phyloP scores from a whole-genome alignment of 139 green algal genomes.

The Chlamydomonas sp. region DNA sequence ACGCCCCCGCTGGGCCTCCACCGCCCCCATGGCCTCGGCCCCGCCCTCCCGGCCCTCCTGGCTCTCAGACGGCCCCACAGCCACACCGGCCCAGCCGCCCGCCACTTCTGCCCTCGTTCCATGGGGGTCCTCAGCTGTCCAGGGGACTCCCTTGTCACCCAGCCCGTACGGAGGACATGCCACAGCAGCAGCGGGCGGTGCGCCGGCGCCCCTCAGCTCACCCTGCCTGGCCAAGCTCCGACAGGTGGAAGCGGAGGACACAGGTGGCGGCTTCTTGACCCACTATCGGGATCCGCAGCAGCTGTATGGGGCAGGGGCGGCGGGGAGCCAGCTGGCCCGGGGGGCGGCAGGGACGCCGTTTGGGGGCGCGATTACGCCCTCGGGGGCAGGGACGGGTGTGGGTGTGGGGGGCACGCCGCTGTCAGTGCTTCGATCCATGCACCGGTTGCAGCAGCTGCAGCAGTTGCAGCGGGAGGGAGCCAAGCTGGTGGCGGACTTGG shows the following conservation, averaged over 20 bases:
- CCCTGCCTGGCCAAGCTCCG: not conserved
- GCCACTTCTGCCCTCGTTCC: no score
- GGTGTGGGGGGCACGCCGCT: not conserved
- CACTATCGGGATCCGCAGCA: conserved; percentile 14
- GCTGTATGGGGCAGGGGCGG: not conserved
- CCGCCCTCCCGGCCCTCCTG: no score
- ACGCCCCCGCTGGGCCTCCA: no score
- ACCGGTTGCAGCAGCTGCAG: conserved; percentile 20
- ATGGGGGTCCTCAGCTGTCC: no score
- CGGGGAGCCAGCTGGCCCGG: not conserved
- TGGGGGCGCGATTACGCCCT: not conserved
- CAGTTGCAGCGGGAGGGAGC: conserved; percentile 23
- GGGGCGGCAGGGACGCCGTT: not conserved
- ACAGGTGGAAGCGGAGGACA: conserved; percentile 2
- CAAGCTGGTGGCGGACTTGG: conserved; percentile 6
- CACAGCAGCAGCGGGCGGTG: no score
- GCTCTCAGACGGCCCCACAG: no score
- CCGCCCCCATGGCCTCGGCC: no score
- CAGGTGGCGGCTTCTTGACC: conserved; percentile 24
- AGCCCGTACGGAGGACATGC: no score
- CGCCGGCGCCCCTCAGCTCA: not conserved
- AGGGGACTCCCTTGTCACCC: no score
- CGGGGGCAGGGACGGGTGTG: not conserved
- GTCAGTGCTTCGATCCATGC: conserved; percentile 12
- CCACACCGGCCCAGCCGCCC: no score